phyloP scores from a whole-genome alignment of 2,329 filamentous ascomycete genomes.

The Neophaeococcomyces mojaviensis region DNA sequence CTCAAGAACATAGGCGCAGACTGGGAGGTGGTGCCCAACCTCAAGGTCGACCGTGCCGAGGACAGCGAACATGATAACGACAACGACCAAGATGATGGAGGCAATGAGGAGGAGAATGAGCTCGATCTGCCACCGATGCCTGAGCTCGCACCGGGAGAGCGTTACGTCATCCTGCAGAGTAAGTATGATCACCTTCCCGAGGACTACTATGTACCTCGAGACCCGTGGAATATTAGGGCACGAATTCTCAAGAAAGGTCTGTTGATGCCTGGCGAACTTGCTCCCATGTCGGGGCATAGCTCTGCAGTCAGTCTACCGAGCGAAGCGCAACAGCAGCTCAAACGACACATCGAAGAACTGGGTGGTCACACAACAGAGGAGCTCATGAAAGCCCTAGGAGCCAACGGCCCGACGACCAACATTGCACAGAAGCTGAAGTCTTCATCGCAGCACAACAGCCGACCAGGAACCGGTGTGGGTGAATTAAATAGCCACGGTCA shows the following conservation, averaged over 20 bases:
- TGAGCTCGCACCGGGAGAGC: constrained; percentile 27
- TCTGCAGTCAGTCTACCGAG: constrained; percentile 28
- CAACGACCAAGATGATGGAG: constrained; percentile 13
- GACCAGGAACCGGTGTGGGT: constrained; percentile 14
- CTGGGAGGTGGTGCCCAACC: constrained; percentile 58
- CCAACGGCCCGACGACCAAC: constrained; percentile 13
- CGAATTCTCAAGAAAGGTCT: constrained; percentile 79
- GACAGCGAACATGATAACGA: constrained; percentile 13
- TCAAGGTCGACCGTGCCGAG: constrained; percentile 13
- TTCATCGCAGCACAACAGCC: constrained; percentile 9
- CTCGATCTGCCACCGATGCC: constrained; percentile 24
- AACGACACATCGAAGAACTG: constrained; percentile 23
- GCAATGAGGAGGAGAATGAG: constrained; percentile 20
- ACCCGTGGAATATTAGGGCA: constrained; percentile 90
- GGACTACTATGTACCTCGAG: constrained; percentile 79
- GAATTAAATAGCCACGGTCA: constrained; percentile 13
- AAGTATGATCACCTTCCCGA: constrained; percentile 39
- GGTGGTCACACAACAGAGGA: constrained; percentile 22
- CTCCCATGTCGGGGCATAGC: constrained; percentile 44
- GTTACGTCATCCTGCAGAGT: constrained; percentile 32
- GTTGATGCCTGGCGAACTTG: constrained; percentile 46
- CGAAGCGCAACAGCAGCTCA: constrained; percentile 25
- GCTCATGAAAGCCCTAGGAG: constrained; percentile 18
- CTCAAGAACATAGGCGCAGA: constrained; percentile 79
- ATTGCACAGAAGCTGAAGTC: constrained; percentile 8